phyloP scores from a whole-genome alignment of 2,329 filamentous ascomycete genomes.

The Dactylellina sp. region DNA sequence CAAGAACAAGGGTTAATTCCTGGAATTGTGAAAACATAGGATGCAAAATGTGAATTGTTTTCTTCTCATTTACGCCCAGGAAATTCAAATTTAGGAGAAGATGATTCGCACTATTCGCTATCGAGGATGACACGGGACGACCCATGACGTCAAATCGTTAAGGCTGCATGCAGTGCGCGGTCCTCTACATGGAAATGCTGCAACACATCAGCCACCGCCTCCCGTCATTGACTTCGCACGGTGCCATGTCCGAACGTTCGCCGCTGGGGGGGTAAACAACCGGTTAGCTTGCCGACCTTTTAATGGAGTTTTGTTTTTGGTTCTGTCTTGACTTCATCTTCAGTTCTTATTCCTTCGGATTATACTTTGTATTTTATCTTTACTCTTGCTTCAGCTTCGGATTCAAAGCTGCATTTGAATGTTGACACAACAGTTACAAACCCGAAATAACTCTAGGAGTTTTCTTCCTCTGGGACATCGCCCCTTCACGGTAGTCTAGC shows the following conservation, averaged over 20 bases:
- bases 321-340: neutral
- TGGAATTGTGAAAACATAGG: neutral
- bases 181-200: neutral
- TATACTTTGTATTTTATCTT: slow-evolving; percentile 1
- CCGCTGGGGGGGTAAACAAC: neutral
- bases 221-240: neutral
- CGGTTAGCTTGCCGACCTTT: neutral
- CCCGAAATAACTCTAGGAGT: too few relatives aligned
- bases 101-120: too few relatives aligned
- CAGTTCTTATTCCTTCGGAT: neutral
- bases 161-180: neutral
- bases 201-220: neutral
- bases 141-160: slow-evolving; percentile 6
- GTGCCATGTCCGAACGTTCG: neutral
- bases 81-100: too few relatives aligned
- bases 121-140: neutral
- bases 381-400: neutral
- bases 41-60: too few relatives aligned
- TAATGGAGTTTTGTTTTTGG: neutral
- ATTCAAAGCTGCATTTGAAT: too few relatives aligned
- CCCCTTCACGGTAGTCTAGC: neutral
- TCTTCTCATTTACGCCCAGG: too few relatives aligned
- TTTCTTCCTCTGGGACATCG: too few relatives aligned
- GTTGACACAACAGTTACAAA: too few relatives aligned
- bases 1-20: neutral